A percentile compares a stretch with the other conserved stretches of the same genome.
These are phyloP conservation scores for Sphenostylis stenocarpa DNA, from an alignment of 306 rosid genomes.

Conservation along the genomic window DNA sequence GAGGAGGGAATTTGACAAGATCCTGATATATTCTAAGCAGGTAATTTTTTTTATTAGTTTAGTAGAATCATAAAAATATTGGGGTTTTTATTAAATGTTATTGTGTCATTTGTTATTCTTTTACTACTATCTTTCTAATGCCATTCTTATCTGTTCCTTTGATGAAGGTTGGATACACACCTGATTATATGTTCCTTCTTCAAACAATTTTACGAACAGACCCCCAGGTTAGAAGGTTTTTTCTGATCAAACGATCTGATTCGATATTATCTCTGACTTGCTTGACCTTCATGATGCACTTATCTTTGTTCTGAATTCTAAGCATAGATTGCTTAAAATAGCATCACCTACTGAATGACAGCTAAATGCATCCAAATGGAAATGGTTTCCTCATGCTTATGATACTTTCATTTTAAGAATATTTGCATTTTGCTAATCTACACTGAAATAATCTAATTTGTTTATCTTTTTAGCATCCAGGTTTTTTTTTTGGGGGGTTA, in stretches of 20 bases:
- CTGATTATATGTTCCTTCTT: conserved; percentile 86
- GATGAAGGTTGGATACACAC: conserved; percentile 89
- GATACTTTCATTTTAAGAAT: conserved; percentile 28
- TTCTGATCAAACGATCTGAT: conserved; percentile 2
- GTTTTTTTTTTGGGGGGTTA: background rate
- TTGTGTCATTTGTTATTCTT: conserved; percentile 7
- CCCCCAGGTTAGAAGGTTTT: conserved; percentile 64
- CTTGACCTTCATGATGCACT: conserved; percentile 18
- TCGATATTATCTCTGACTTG: conserved; percentile 13
- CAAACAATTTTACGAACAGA: conserved; percentile 92
- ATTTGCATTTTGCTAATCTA: conserved; percentile 4
- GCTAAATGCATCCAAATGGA: conserved; percentile 21
- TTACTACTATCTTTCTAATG: background rate
- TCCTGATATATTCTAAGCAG: conserved; percentile 92
- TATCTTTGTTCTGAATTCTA: conserved; percentile 23
- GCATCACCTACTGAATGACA: conserved; percentile 11
- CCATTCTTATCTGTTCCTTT: conserved; percentile 31
- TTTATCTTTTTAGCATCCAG: background rate
- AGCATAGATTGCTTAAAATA: conserved; percentile 25
- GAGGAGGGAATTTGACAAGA: conserved; percentile 95
- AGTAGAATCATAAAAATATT: background rate
- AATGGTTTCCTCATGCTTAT: conserved; percentile 22
- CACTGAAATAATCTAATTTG: background rate
- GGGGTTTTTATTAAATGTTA: background rate
- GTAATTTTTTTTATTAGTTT: conserved; percentile 36